Evolutionary conservation across 1,284 basidiomycete species (phyloP).

Genomic region (Ceratobasidium theobromae): DNA sequence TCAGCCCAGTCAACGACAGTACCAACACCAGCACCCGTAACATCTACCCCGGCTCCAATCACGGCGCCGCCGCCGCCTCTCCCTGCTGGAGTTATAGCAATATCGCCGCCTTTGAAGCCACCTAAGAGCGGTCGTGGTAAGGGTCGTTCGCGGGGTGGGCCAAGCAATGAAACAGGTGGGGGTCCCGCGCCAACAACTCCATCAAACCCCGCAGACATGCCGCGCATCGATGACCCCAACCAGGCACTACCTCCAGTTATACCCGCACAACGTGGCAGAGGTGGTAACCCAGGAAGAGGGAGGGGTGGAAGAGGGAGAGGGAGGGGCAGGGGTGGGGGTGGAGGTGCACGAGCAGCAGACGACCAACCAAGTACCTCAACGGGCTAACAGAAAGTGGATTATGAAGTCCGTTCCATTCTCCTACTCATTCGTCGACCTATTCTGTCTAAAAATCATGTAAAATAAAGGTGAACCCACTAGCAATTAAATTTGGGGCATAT

Average conservation of each 20-base stretch:
- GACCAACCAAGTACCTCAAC: background rate
- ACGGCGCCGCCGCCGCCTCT: background rate
- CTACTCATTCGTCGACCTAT: too few species aligned
- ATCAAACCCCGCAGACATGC: constrained; percentile 7
- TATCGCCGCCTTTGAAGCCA: background rate
- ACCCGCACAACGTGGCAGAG: constrained; percentile 6
- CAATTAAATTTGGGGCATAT: too few species aligned
- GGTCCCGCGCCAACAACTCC: background rate
- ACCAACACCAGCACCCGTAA: background rate
- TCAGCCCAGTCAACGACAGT: too few species aligned
- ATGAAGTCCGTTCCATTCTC: too few species aligned
- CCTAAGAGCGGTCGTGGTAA: constrained; percentile 1
- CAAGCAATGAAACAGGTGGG: background rate
- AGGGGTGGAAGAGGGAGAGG: constrained; percentile 49
- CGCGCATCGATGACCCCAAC: constrained; percentile 32
- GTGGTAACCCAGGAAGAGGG: constrained; percentile 38
- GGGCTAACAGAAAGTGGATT: too few species aligned
- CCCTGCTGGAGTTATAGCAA: constrained; percentile 15
- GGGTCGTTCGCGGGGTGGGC: background rate
- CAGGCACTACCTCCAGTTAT: background rate
- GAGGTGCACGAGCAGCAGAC: background rate
- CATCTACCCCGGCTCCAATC: background rate
- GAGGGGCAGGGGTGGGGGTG: constrained; percentile 44
- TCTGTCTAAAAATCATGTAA: too few species aligned
- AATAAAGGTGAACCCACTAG: too few species aligned